These are phyloP conservation scores for Chytriomyces confervae DNA, from an alignment of 192 early-diverging fungal genomes.

Conservation along the genomic window DNA sequence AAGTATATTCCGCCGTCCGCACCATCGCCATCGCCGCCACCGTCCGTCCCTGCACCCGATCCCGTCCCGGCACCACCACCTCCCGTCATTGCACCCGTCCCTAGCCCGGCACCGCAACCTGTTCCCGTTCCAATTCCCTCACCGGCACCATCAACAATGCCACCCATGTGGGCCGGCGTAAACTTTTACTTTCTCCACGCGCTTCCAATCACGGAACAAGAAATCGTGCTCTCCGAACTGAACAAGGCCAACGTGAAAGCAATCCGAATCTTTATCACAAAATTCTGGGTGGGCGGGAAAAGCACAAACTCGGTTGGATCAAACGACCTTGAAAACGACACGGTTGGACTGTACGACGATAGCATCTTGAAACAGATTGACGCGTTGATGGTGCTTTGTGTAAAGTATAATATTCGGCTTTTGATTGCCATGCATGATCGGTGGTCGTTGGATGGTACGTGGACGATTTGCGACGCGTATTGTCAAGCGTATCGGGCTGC, in stretches of 20 bases:
- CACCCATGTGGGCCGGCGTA: constrained; percentile 30
- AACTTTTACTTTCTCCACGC: constrained; percentile 33
- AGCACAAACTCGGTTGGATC: constrained; percentile 24
- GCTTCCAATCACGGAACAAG: constrained; percentile 14
- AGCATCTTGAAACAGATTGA: constrained; percentile 30
- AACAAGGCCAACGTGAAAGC: not conserved
- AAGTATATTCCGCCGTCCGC: too few species aligned
- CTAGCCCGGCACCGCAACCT: too few species aligned
- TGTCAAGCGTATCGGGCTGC: constrained; percentile 13
- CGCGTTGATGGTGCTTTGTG: constrained; percentile 11
- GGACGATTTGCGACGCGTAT: constrained; percentile 36
- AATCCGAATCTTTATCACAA: constrained; percentile 34
- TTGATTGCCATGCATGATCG: constrained; percentile 30
- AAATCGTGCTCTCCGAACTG: not conserved
- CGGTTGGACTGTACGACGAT: constrained; percentile 29
- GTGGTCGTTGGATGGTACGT: constrained; percentile 16
- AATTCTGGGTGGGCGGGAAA: constrained; percentile 25
- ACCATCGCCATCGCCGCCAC: too few species aligned
- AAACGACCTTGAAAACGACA: constrained; percentile 23
- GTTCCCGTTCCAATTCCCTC: too few species aligned
- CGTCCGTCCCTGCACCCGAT: too few species aligned
- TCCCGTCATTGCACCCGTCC: too few species aligned
- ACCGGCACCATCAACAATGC: not conserved
- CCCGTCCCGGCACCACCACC: too few species aligned
- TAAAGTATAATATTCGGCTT: constrained; percentile 23